Evolutionary conservation across 352 stramenopile species (phyloP), one percentile per base, ranked within the genome.

Genomic region (Phytophthora litchii): DNA sequence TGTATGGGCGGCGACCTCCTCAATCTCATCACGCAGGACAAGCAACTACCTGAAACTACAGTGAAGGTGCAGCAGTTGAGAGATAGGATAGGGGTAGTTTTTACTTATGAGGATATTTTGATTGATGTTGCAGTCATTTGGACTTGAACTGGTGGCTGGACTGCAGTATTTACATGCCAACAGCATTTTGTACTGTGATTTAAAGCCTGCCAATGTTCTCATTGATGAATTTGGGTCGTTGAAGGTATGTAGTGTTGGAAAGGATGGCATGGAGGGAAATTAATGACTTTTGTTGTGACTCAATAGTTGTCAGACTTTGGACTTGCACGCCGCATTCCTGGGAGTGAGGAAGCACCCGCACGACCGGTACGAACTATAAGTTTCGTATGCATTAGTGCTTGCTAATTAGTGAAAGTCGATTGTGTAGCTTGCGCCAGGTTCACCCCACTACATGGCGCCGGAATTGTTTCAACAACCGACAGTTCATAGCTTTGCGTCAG

Each of bases 151-250:
- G 20, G 63, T 96, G 17, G 80, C 72, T 9, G 89, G 89, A 3
- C 53, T 96, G 44, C 88, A 96, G 52, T 97, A 97, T 56, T 58
- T 97, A 19, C 93, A 98, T 67, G 62, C 70, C 6, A 89, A 93
- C 25, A 78, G 91, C 35, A 86, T 97, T 54, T 64, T 98, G 29
- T 96, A 92, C 69, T 96, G 92, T 55, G 92, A 98, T 62, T 61
- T 98, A 41, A 96, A 96, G 50, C 92, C 92, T 23, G 80, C 83
- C 32, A 97, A 96, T 53, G 72, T 97, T 10, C 76, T 98, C 14
- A 90, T 98, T 36, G 92, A 98, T 54, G 92, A 98, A 52, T 96
- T 92, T 50, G 93, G 93, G 8, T 95, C 94, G 17, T 69, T 97
- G 2, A 98, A 97, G 70, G 82, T 86, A 11, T 3, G 49, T 12